Base-by-base conservation (phyloP, 257 asterid genomes). In the Solanum arcanum region DNA sequence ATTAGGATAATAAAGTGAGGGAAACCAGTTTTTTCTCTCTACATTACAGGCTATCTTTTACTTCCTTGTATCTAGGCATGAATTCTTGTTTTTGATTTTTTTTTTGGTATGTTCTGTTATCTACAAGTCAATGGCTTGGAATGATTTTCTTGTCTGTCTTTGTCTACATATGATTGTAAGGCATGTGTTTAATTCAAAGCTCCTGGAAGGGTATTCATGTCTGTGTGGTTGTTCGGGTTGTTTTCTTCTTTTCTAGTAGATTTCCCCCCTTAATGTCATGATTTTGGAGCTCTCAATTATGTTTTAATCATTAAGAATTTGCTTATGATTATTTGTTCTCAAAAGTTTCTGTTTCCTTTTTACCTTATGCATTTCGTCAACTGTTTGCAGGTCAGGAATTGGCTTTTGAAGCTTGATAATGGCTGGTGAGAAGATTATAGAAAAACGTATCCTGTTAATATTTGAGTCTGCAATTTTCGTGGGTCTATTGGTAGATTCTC, bases 361-460 rank as follows among this genome's bases (percentile, higher is more conserved):
- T 29, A 80, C 85, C 69, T 80, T 47, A 18, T 47, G 44, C 69
- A 47, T 72, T 68, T 85, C 60, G 35, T n/a, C 47, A 33, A 44
- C 80, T 89, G 78, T 16, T 86, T 80, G 87, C 85, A 90, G 93
- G 92, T 85, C 27, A 37, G 92, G 86, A 84, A 41, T 68, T 89
- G 87, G n/a, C 62, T 62, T 47, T 89, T 86, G 92, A 88, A 91
- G 90, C 86, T 90, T 49, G 69, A 87, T 42, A 52, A 93, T 94
- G 98, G 87, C 94, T 3, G 94, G 91, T 74, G 92, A 91, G 91
- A 94, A 94, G 93, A 91, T 90, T 74, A 86, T 82, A 20, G 92
- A 91, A 85, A 92, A 92, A 77, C 29, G 98, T 94, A 93, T 87
- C 84, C 87, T 85, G 9, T 60, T 86, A 60, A 27, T 66, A 47